Conservation (phyloP, 176 grass and related monocot genomes). For the Melocanna baccifera region DNA sequence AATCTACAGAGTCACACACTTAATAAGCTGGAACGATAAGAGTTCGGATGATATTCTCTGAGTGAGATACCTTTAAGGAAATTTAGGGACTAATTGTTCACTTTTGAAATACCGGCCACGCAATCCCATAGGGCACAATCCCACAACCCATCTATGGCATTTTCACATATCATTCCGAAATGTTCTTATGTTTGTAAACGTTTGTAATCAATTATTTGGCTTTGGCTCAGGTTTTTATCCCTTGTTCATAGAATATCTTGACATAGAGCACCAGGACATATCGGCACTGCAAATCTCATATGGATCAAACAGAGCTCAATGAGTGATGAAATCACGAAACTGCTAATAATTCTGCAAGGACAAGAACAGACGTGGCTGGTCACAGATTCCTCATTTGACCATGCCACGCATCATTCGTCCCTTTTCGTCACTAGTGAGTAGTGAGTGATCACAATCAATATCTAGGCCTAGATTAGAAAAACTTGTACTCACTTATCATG, state of each 20-base stretch:
- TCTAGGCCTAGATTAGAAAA: neutral
- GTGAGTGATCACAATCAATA: conserved; percentile 11
- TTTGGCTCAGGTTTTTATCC: neutral
- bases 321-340: neutral
- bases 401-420: neutral
- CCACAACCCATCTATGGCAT: neutral
- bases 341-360: conserved; percentile 6
- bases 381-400: conserved; percentile 45
- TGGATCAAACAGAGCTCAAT: neutral
- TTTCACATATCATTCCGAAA: neutral
- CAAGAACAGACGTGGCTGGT: conserved; percentile 17
- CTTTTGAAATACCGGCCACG: neutral
- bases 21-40: too few species aligned
- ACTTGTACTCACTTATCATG: neutral
- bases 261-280: neutral
- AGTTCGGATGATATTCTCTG: too few species aligned
- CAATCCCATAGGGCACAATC: neutral
- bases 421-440: neutral
- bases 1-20: too few species aligned
- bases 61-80: neutral
- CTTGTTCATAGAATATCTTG: neutral
- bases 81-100: neutral
- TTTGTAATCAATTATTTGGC: neutral
- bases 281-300: neutral
- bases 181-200: neutral